Conservation (phyloP, 768 basidiomycete species). For the Nevesoporus exiguus region DNA sequence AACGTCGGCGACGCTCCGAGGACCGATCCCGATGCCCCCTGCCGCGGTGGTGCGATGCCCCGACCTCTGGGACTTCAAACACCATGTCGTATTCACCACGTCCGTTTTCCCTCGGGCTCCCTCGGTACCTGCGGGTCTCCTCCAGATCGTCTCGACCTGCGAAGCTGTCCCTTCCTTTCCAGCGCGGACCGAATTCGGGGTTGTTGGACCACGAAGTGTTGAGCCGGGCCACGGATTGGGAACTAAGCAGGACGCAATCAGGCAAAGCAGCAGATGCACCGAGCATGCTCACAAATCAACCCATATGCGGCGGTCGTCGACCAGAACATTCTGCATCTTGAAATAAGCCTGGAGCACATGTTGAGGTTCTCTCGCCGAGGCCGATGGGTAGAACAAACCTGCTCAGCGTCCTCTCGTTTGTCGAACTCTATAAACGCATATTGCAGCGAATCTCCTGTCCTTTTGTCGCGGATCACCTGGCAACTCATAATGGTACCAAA, state of each 20-base stretch:
- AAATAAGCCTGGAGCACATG: slow-evolving; percentile 74
- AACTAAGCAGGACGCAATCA: slow-evolving; percentile 43
- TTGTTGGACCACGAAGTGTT: slow-evolving; percentile 84
- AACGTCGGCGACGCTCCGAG: slow-evolving; percentile 22
- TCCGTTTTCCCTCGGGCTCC: slow-evolving; percentile 30
- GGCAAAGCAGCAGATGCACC: slow-evolving; percentile 5
- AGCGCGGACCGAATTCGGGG: slow-evolving; percentile 48
- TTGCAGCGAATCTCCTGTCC: slow-evolving; percentile 92
- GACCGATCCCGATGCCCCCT: slow-evolving; percentile 49
- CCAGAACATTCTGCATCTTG: slow-evolving; percentile 99
- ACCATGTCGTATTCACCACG: slow-evolving; percentile 66
- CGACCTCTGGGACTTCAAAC: slow-evolving; percentile 64
- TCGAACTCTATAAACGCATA: slow-evolving; percentile 99
- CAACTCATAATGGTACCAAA: slow-evolving; percentile 97
- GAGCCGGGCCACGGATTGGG: slow-evolving; percentile 89
- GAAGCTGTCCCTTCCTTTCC: slow-evolving; percentile 44
- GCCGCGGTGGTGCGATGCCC: slow-evolving; percentile 33
- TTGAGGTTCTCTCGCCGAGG: slow-evolving; percentile 6
- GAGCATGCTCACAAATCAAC: slow-evolving; percentile 84
- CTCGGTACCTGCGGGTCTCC: slow-evolving; percentile 63
- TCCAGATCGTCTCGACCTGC: slow-evolving; percentile 77
- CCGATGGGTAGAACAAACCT: slow-evolving; percentile 47
- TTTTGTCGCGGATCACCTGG: slow-evolving; percentile 95
- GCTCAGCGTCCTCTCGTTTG: slow-evolving; percentile 88
- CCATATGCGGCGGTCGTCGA: slow-evolving; percentile 98